Base-by-base conservation (phyloP, 176 grass and related monocot genomes). In the Elaeis guineensis region DNA sequence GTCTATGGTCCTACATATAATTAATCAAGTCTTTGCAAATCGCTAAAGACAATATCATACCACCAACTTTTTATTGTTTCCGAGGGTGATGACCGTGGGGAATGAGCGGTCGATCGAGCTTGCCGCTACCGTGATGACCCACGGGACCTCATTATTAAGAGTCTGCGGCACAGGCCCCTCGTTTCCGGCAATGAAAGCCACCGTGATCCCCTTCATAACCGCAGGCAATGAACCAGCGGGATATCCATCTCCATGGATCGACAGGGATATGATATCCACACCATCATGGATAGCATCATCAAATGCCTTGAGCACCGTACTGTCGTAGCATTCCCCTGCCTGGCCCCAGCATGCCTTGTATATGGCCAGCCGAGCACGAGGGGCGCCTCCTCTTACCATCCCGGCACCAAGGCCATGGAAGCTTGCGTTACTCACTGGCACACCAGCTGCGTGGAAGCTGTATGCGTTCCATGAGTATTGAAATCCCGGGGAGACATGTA, bases 41-140 rank as follows among this genome's bases (percentile, higher is more conserved):
- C 9, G 35, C 1, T 39, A 39, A 39, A 12, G 9, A 3, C 35
- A 44, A 44, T 51, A 29, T 21, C 49, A 53, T 61, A 79, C 77
- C 77, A 72, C 69, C 20, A 79, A 21, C 19, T 15, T 79, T 55
- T 79, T 69, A 17, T 72, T 79, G 62, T 72, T 79, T 52, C 77
- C 69, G 20, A 79, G 62, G 54, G 77, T 79, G 51, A 79, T 67
- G 63, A 32, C 21, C 6, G 77, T 79, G 21, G 77, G 69, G 21
- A 79, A 79, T 66, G 76, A 79, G 2, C 61, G 76, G 55, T 78
- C 67, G 21, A 66, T 28, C 11, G 63, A 51, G 63, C 44, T 25
- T 16, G 57, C 57, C 6, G 21, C 57, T 5, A 59, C 57, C 15
- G 57, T 59, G 21, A 25, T 59, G 16, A 59, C 23, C 57, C 57